Evolutionary conservation across 805 yeast species (phyloP), one percentile per base, ranked within the genome.

Genomic region (Millerago galiae): DNA sequence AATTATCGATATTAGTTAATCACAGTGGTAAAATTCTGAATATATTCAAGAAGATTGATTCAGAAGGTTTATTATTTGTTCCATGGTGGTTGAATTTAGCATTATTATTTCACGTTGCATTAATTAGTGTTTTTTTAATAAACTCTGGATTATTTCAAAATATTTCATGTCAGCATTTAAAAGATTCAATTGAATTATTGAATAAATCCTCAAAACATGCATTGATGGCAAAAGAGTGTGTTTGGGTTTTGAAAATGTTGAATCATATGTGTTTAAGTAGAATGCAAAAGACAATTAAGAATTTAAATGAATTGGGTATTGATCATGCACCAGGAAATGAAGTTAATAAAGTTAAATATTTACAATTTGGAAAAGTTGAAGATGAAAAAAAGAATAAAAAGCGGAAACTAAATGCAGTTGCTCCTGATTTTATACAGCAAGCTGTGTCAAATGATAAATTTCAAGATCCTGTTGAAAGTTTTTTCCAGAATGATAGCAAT

Each of bases 231-330:
- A 65, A 68, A 35, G 84, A 79, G 54, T 75, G 81, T 51, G 51
- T 75, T n/a, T 79, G 84, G 85, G 77, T 74, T 2, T 51, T 79
- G 34, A 76, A 75, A 47, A 73, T 71, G 66, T 60, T 76, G 45
- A 77, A 75, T 51, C 75, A 72, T 45, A 67, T 77, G 51, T 59
- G 73, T 36, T 58, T 70, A n/a, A 57, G 74, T 39, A 60, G 76
- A 37, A 59, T 75, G 41, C 56, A 65, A 36, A 70, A 70, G 41
- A 65, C 74, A n/a, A 55, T 66, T 9, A 46, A 56, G 10, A 54
- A 54, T 1, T 56, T 79, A 38, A 53, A 51, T 4, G 58, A 53
- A 4, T 60, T 72, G 16, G 82, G 82, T 1, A 65, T 67, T 3
- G 78, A 76, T 50, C 79, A 71, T 48, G 82, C 81, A 2, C 63